Percentiles rank a stretch among this genome's conserved stretches.
Conservation (phyloP, 2,329 filamentous ascomycete species). For the Cordyceps sp. region DNA sequence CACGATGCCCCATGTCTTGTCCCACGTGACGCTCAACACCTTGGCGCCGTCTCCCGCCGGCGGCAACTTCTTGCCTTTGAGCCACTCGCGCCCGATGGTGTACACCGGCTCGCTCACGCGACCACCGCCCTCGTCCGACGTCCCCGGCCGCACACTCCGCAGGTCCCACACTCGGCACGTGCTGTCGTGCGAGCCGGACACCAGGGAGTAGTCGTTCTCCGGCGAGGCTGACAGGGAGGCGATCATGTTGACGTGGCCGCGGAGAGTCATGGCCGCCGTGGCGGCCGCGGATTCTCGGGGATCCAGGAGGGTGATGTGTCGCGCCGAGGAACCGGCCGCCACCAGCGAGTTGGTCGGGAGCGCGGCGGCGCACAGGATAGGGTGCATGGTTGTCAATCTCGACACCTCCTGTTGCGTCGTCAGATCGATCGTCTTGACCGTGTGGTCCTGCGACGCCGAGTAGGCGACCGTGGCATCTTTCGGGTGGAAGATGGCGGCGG, state of each 20-base stretch:
- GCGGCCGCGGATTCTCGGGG: constrained; percentile 62
- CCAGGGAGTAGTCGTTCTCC: constrained; percentile 63
- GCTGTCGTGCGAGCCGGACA: constrained; percentile 81
- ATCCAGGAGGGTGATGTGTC: constrained; percentile 87
- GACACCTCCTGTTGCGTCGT: constrained; percentile 65
- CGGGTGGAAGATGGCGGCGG: constrained; percentile 70
- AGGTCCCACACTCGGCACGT: constrained; percentile 92
- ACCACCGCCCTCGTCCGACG: constrained; percentile 42
- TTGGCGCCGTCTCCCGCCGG: constrained; percentile 72
- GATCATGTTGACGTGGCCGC: constrained; percentile 70
- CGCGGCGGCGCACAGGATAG: constrained; percentile 63
- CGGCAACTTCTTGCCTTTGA: constrained; percentile 44
- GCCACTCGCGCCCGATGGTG: constrained; percentile 58
- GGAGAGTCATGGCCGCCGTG: constrained; percentile 76
- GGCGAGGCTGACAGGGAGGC: constrained; percentile 31
- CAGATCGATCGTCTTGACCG: constrained; percentile 78
- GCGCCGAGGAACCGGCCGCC: constrained; percentile 63
- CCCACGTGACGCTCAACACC: constrained; percentile 81
- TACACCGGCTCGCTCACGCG: constrained; percentile 59
- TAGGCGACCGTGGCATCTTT: constrained; percentile 79
- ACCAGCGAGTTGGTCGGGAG: constrained; percentile 48
- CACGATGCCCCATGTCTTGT: constrained; percentile 71
- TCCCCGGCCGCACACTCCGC: constrained; percentile 45
- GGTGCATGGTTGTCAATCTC: constrained; percentile 67
- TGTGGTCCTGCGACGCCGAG: constrained; percentile 81